Percentiles rank a stretch among this genome's conserved stretches.
phyloP scores from a whole-genome alignment of 768 basidiomycete species.

The Amanita rubescens region DNA sequence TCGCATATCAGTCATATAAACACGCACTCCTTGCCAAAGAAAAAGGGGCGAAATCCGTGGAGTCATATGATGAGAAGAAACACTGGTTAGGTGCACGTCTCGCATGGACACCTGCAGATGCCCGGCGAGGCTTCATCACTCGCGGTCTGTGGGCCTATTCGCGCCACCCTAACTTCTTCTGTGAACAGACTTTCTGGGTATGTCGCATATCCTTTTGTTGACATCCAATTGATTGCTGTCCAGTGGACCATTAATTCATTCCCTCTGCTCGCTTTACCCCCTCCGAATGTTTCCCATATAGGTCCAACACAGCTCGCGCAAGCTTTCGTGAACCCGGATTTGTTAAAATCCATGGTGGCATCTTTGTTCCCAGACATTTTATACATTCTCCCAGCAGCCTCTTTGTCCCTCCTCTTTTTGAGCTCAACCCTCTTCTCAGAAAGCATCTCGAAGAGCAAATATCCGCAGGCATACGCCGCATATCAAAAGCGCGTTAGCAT shows the following conservation, averaged over 20 bases:
- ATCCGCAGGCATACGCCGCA: slow-evolving; percentile 57
- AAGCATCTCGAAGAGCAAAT: slow-evolving; percentile 68
- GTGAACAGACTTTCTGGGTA: slow-evolving; percentile 87
- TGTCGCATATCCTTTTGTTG: slow-evolving; percentile 16
- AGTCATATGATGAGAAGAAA: slow-evolving; percentile 33
- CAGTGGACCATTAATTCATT: slow-evolving; percentile 66
- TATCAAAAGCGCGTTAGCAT: slow-evolving; percentile 78
- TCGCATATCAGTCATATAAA: slow-evolving; percentile 77
- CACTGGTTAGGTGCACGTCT: slow-evolving; percentile 65
- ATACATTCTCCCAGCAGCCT: slow-evolving; percentile 45
- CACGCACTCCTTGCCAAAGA: slow-evolving; percentile 32
- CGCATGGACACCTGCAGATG: slow-evolving; percentile 60
- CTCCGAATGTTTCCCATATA: slow-evolving; percentile 19
- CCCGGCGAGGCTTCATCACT: slow-evolving; percentile 76
- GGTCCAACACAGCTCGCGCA: slow-evolving; percentile 8
- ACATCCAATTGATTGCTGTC: background rate
- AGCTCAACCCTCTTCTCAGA: slow-evolving; percentile 79
- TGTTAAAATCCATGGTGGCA: slow-evolving; percentile 9
- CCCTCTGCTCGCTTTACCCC: slow-evolving; percentile 43
- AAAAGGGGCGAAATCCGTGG: slow-evolving; percentile 23
- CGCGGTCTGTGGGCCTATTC: slow-evolving; percentile 82
- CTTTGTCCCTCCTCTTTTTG: slow-evolving; percentile 65
- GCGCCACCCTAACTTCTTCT: slow-evolving; percentile 89
- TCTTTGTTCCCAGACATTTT: slow-evolving; percentile 17
- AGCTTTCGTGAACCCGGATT: slow-evolving; percentile 2